Percentiles rank a stretch among this genome's conserved stretches.
Evolutionary conservation across 2,329 filamentous ascomycete species (phyloP).

Genomic region (Fusarium acutatum): DNA sequence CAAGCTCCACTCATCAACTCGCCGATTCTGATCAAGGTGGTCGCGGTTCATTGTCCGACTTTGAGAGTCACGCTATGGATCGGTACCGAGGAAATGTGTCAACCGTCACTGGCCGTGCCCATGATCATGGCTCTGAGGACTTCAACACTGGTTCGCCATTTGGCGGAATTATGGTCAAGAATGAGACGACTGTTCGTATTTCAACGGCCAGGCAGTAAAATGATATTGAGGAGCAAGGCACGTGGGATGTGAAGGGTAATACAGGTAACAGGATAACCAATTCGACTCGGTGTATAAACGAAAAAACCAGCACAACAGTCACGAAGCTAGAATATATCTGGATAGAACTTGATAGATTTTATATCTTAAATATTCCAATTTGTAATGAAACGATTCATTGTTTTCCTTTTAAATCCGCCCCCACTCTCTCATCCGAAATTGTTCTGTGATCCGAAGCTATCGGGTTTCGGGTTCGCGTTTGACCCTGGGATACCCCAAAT

Average conservation of each 20-base stretch:
- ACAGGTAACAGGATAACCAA: background rate
- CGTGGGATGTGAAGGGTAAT: background rate
- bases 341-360: background rate
- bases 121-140: background rate
- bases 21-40: slow-evolving; percentile 16
- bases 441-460: background rate
- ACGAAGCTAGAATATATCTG: background rate
- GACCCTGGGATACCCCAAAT: accelerated
- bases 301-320: background rate
- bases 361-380: too few species aligned
- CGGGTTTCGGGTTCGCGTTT: background rate
- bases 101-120: slow-evolving; percentile 18
- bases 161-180: slow-evolving; percentile 38
- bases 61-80: slow-evolving; percentile 35
- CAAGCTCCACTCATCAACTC: slow-evolving; percentile 35
- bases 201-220: background rate
- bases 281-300: too few species aligned
- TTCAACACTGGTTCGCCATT: background rate
- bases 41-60: slow-evolving; percentile 20
- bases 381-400: too few species aligned
- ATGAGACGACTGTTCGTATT: slow-evolving; percentile 28
- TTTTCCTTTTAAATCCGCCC: too few species aligned
- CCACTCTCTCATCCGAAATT: background rate
- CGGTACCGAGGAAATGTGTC: slow-evolving; percentile 17
- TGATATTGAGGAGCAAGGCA: background rate